Conservation (phyloP, 257 asterid genomes). For the Anisodus acutangulus region DNA sequence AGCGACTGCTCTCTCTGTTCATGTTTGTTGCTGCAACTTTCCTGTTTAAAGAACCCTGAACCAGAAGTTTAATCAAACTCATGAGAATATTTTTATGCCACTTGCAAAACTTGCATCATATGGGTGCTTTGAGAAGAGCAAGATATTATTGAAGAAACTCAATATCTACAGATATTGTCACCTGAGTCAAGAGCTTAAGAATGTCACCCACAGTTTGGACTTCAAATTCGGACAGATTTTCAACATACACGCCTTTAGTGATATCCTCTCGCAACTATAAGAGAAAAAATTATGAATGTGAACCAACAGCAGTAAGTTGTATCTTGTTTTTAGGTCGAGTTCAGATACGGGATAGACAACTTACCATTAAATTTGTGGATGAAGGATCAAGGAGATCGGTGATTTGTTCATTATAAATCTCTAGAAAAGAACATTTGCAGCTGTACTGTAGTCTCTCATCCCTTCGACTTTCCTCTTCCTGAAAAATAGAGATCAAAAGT, state of each 20-base stretch:
- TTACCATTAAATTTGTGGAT: constrained; percentile 90
- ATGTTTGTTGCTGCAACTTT: constrained; percentile 95
- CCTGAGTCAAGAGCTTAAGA: constrained; percentile 90
- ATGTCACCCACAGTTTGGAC: constrained; percentile 88
- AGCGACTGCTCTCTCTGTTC: constrained; percentile 99
- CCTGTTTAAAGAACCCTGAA: constrained; percentile 86
- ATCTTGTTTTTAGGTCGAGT: constrained; percentile 28
- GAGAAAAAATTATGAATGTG: constrained; percentile 33
- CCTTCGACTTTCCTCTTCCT: constrained; percentile 93
- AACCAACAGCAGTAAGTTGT: constrained; percentile 27
- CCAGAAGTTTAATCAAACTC: constrained; percentile 34
- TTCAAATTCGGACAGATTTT: constrained; percentile 90
- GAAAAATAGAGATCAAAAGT: constrained; percentile 26
- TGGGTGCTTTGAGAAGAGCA: not conserved
- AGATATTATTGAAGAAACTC: constrained; percentile 18
- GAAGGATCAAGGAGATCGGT: constrained; percentile 97
- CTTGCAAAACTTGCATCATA: not conserved
- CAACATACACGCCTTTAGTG: constrained; percentile 88
- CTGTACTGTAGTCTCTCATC: constrained; percentile 75
- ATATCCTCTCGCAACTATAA: constrained; percentile 85
- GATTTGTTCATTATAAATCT: constrained; percentile 94
- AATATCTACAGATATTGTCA: constrained; percentile 35
- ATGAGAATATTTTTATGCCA: constrained; percentile 24
- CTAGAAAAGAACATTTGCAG: constrained; percentile 96
- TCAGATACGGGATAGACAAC: constrained; percentile 28